Percentiles rank a stretch among this genome's conserved stretches.
Evolutionary conservation across 345 rosid species (phyloP).

Genomic region (Euphorbia pulcherrima): DNA sequence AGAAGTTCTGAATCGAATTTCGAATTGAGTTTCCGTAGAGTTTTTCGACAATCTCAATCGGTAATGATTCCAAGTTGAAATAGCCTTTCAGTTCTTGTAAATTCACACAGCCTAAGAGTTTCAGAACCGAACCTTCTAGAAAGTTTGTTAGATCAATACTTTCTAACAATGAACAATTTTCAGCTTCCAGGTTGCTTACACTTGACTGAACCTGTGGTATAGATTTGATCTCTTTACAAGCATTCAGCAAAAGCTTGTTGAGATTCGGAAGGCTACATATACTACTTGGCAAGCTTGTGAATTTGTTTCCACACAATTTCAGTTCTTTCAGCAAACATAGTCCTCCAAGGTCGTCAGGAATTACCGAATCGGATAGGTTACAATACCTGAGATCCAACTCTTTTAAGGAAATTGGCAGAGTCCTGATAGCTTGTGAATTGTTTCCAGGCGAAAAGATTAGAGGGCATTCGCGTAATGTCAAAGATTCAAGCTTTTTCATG

Average conservation of each 20-base stretch:
- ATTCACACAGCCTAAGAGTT: slow-evolving; percentile 4
- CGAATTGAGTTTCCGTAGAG: not conserved
- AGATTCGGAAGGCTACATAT: slow-evolving; percentile 9
- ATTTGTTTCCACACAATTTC: slow-evolving; percentile 17
- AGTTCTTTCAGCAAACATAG: not conserved
- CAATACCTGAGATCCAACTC: slow-evolving; percentile 11
- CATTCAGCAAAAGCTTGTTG: not conserved
- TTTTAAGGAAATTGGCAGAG: not conserved
- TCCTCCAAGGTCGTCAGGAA: slow-evolving; percentile 9
- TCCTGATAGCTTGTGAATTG: not conserved
- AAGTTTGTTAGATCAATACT: slow-evolving; percentile 5
- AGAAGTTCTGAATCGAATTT: not conserved
- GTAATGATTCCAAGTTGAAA: slow-evolving; percentile 9
- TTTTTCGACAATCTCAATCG: slow-evolving; percentile 2
- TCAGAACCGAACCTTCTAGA: not conserved
- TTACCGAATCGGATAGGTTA: not conserved
- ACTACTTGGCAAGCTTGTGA: slow-evolving; percentile 12
- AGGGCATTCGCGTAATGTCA: too few species aligned
- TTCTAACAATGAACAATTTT: not conserved
- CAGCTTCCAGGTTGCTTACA: not conserved
- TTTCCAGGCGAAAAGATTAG: not conserved
- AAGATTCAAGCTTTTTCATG: too few species aligned
- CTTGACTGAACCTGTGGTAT: slow-evolving; percentile 15
- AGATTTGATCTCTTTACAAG: slow-evolving; percentile 1
- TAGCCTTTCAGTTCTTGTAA: slow-evolving; percentile 9